Evolutionary conservation across 1,284 basidiomycete genomes (phyloP).

Genomic region (Serendipita sp.): DNA sequence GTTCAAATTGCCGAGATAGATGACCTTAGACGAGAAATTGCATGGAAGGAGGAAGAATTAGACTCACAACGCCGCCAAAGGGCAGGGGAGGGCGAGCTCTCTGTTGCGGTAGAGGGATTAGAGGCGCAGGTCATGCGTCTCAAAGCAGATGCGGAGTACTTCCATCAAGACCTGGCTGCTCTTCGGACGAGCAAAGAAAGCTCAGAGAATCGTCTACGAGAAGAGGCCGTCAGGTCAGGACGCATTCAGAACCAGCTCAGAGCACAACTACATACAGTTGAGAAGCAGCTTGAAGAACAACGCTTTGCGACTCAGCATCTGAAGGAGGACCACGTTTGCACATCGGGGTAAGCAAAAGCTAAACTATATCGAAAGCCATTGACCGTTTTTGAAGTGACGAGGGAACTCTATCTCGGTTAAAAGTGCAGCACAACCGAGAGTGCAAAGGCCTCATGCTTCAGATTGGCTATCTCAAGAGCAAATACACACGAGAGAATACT

Average conservation of each 20-base stretch:
- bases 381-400: slow-evolving; percentile 29
- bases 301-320: slow-evolving; percentile 31
- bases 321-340: slow-evolving; percentile 41
- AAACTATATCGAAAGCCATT: background rate
- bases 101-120: background rate
- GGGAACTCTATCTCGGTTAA: slow-evolving; percentile 33
- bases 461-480: slow-evolving; percentile 84
- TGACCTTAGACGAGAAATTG: slow-evolving; percentile 48
- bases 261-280: slow-evolving; percentile 47
- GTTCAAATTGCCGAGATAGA: slow-evolving; percentile 55
- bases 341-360: slow-evolving; percentile 14
- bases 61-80: slow-evolving; percentile 13
- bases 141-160: slow-evolving; percentile 54
- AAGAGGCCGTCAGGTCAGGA: slow-evolving; percentile 36
- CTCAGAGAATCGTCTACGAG: slow-evolving; percentile 22
- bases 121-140: slow-evolving; percentile 44
- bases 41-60: slow-evolving; percentile 48
- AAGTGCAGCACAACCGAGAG: slow-evolving; percentile 62
- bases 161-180: slow-evolving; percentile 56
- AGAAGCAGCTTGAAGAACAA: slow-evolving; percentile 51
- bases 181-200: slow-evolving; percentile 52
- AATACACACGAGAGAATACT: slow-evolving; percentile 72
- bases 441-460: slow-evolving; percentile 79
- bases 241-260: slow-evolving; percentile 49
- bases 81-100: background rate